Evolutionary conservation across 371 early-diverging fungal genomes (phyloP).

Genomic region (Gilbertella persicaria): DNA sequence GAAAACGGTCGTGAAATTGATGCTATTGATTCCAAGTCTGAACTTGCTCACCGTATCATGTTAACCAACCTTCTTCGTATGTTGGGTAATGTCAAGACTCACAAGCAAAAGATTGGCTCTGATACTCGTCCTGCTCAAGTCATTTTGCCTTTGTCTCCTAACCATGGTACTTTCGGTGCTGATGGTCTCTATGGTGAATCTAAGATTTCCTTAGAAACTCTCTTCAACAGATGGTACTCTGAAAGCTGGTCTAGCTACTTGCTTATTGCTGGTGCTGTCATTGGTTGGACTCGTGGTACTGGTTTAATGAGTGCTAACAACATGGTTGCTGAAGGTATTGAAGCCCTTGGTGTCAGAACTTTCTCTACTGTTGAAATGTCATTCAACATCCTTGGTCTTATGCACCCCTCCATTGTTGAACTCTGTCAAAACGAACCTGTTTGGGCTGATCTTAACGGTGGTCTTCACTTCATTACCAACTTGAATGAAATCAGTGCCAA

Average conservation of each 20-base stretch:
- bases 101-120: conserved; percentile 77
- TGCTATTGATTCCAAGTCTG: conserved; percentile 82
- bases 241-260: conserved; percentile 92
- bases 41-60: conserved; percentile 92
- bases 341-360: conserved; percentile 89
- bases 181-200: conserved; percentile 96
- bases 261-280: conserved; percentile 90
- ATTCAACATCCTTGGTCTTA: conserved; percentile 90
- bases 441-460: conserved; percentile 95
- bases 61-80: conserved; percentile 86
- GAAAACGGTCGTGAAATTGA: conserved; percentile 90
- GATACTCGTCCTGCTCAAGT: conserved; percentile 91
- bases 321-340: conserved; percentile 90
- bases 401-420: conserved; percentile 84
- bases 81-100: conserved; percentile 81
- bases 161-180: conserved; percentile 94
- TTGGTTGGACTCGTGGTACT: conserved; percentile 98
- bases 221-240: conserved; percentile 91
- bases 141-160: conserved; percentile 92
- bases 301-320: conserved; percentile 94
- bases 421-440: conserved; percentile 83
- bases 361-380: conserved; percentile 95
- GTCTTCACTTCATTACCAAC: conserved; percentile 83
- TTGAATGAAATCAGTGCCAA: conserved; percentile 74
- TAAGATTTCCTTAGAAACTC: conserved; percentile 90